Evolutionary conservation across 768 basidiomycete genomes (phyloP).

Genomic region (Suillus decipiens): DNA sequence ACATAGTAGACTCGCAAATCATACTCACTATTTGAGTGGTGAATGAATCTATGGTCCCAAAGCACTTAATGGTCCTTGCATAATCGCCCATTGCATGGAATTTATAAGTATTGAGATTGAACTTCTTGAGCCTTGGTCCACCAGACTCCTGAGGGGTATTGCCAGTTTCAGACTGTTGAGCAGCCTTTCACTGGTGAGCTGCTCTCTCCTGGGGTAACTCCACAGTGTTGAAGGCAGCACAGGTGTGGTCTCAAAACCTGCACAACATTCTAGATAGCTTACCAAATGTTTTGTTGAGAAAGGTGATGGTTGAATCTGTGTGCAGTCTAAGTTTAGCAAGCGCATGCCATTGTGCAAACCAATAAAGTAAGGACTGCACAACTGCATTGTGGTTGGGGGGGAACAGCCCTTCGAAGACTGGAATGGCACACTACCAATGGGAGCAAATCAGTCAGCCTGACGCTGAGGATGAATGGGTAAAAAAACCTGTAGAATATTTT

Average conservation of each 20-base stretch:
- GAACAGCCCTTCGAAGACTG: constrained; percentile 40
- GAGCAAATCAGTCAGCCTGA: no score
- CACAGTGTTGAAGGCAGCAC: constrained; percentile 23
- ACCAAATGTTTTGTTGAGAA: constrained; percentile 28
- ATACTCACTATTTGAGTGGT: no score
- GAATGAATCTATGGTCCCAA: constrained; percentile 39
- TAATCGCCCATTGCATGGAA: constrained; percentile 19
- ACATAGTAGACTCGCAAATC: no score
- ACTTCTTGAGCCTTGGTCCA: constrained; percentile 7
- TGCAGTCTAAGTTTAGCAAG: constrained; percentile 37
- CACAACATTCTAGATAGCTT: constrained; percentile 14
- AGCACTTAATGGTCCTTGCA: constrained; percentile 9
- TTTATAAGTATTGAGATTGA: constrained; percentile 20
- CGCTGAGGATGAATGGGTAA: no score
- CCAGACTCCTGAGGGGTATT: not conserved
- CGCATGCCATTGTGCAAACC: constrained; percentile 35
- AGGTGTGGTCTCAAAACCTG: constrained; percentile 23
- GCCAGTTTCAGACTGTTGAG: not conserved
- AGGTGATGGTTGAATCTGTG: constrained; percentile 18
- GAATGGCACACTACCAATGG: constrained; percentile 32
- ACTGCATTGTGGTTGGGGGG: constrained; percentile 23
- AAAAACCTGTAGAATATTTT: no score
- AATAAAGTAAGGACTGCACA: constrained; percentile 28
- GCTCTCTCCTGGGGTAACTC: constrained; percentile 33
- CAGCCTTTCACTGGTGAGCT: constrained; percentile 18